These are phyloP conservation scores for Ramularia collo-cygni DNA, from an alignment of 2,329 filamentous ascomycete species.

Conservation along the genomic window DNA sequence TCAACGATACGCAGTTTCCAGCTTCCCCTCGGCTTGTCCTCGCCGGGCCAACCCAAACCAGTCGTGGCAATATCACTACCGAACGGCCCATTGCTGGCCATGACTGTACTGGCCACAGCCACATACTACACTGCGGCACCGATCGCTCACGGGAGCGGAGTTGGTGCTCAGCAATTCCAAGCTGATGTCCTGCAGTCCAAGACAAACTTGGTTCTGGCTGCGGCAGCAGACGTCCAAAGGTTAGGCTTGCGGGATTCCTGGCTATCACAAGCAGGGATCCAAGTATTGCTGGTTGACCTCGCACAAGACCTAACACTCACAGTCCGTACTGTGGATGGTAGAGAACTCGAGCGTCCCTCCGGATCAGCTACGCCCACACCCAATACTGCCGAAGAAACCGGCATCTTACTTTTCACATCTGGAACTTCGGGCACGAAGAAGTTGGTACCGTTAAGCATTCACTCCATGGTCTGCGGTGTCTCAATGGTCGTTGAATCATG, in stretches of 20 bases:
- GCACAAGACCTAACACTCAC: slow-evolving; percentile 33
- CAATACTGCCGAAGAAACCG: slow-evolving; percentile 43
- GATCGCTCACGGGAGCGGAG: slow-evolving; percentile 44
- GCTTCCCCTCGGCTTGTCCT: slow-evolving; percentile 16
- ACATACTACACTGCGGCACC: slow-evolving; percentile 48
- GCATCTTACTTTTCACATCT: slow-evolving; percentile 50
- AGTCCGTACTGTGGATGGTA: slow-evolving; percentile 20
- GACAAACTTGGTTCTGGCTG: slow-evolving; percentile 43
- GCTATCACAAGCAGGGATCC: slow-evolving; percentile 31
- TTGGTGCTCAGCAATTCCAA: slow-evolving; percentile 42
- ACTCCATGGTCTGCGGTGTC: slow-evolving; percentile 47
- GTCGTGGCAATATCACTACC: slow-evolving; percentile 47
- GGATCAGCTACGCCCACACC: slow-evolving; percentile 6
- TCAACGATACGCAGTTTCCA: slow-evolving; percentile 23
- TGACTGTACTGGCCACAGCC: slow-evolving; percentile 44
- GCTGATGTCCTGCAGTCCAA: slow-evolving; percentile 45
- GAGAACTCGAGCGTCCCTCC: slow-evolving; percentile 2
- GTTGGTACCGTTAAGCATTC: slow-evolving; percentile 47
- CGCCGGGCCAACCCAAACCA: slow-evolving; percentile 29
- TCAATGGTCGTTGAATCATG: slow-evolving; percentile 49
- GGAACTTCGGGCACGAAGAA: slow-evolving; percentile 55
- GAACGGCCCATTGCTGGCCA: slow-evolving; percentile 49
- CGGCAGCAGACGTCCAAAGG: slow-evolving; percentile 34
- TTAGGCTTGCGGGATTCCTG: slow-evolving; percentile 34
- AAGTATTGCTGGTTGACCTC: slow-evolving; percentile 37